Evolutionary conservation across 176 grass and related monocot species (phyloP), one percentile per base, ranked within the genome.

Genomic region (Raddia distichophylla): DNA sequence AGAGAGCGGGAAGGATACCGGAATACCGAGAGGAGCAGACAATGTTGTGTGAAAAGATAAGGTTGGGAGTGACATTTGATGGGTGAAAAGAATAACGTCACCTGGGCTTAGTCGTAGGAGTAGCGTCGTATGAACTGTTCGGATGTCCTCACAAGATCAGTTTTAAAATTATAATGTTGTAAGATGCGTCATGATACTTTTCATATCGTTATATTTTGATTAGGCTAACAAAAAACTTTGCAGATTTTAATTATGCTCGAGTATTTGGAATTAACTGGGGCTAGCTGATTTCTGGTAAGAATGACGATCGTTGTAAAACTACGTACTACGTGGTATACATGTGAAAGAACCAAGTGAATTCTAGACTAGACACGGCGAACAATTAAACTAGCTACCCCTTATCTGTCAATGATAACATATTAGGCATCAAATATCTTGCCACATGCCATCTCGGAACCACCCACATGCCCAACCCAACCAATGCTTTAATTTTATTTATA

Each of bases 401-500:
- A 73, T 35, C 83, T 80, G 43, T 72, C 79, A 82, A 60, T 65
- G 50, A 47, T 83, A 83, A 78, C 86, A 83, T 40, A 71, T 60
- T 37, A 19, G 74, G 67, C 67, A 83, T 55, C 86, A 88, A 78
- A 88, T 78, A 78, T 78, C 80, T 73, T 60, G 74, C 59, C 84
- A 88, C 86, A 88, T 83, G 80, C 35, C 80, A 83, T 83, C 80
- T 83, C 70, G 67, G 67, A 32, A 49, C 67, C 50, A 58, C 59
- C 73, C 80, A 88, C 73, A 88, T 83, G 74, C 67, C 67, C 80
- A 83, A 66, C 80, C 80, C 74, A 78, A 88, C 86, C 50, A 54
- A 76, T 73, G 74, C 51, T 73, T 88, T 83, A 79, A 83, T 83
- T 83, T 40, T 40, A 40, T 40, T 40, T 40, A 40, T 40, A 40